Base-by-base conservation (phyloP, 768 basidiomycete species). In the Tulasnella sp. region DNA sequence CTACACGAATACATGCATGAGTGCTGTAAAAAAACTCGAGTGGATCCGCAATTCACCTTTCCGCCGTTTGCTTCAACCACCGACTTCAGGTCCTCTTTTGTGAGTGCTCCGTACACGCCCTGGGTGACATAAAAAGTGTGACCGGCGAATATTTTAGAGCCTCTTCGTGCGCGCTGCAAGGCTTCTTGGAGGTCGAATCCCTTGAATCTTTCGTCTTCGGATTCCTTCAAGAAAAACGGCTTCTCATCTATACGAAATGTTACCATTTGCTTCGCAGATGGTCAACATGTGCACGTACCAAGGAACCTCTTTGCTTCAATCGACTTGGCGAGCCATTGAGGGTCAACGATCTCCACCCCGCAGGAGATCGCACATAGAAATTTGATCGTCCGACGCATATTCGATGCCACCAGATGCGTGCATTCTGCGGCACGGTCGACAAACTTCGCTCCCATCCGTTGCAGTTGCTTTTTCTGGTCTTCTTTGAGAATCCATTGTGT, bases 361-460 rank as follows among this genome's bases (percentile, higher is more conserved):
- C 68, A 68, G 0, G 84, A 74, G 62, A 94, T 71, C 0, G 86
- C 87, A 62, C 81, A 81, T 0, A 96, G 73, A 65, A 94, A 85
- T 67, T 94, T 96, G 65, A 91, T 86, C 1, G 92, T 94, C 4
- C 91, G 78, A 4, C 83, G 79, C 23, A 93, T 72, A 25, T 73
- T 72, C 32, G 75, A 77, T 8, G 80, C 78, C 45, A 94, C 68
- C 11, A 96, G 74, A 69, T 93, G 87, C 0, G 89, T 94, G 63
- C 84, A 88, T 53, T 88, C 81, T 1, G 67, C 64, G 0, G 83
- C 73, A 32, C 79, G 76, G 1, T 75, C 73, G 6, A 80, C 79
- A 57, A 81, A 71, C 61, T 76, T 80, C 6, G 78, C 82, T 0
- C 89, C 90, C 0, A 92, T 67, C 63, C 77, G 80, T 1, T 66